A percentile compares a stretch with the other conserved stretches of the same genome.
Evolutionary conservation across 345 rosid genomes (phyloP).

Genomic region (Populus nigra): DNA sequence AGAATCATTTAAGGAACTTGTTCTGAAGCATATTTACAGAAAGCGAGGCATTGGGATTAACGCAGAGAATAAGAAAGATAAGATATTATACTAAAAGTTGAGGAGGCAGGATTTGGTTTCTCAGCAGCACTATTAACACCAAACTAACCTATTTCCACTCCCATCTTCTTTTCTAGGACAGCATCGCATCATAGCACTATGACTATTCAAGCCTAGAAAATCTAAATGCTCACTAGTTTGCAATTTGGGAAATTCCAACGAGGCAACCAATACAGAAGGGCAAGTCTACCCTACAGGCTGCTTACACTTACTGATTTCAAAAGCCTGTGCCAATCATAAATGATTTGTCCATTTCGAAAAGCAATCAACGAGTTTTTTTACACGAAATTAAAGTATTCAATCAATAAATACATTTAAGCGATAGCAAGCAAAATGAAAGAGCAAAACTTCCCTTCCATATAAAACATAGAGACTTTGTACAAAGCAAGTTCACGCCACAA

Average conservation of each 20-base stretch:
- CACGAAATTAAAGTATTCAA: neutral
- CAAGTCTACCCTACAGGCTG: neutral
- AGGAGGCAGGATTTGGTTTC: conserved; percentile 11
- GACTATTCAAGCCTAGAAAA: neutral
- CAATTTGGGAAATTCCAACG: neutral
- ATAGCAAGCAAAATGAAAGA: neutral
- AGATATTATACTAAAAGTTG: conserved; percentile 1
- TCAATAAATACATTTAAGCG: neutral
- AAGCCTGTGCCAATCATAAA: neutral
- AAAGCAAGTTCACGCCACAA: too few species aligned
- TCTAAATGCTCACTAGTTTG: neutral
- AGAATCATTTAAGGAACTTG: neutral
- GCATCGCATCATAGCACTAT: neutral
- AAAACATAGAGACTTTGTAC: neutral
- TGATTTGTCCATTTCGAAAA: neutral
- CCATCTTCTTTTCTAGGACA: neutral
- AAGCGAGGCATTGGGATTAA: conserved; percentile 15
- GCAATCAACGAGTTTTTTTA: neutral
- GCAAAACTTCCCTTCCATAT: neutral
- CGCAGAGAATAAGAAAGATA: conserved; percentile 5
- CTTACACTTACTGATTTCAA: neutral
- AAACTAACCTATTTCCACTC: neutral
- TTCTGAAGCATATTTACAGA: neutral
- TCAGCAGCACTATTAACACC: neutral
- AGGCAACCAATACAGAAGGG: neutral